Evolutionary conservation across 352 stramenopile genomes (phyloP).

Genomic region (Pythium dissimile): DNA sequence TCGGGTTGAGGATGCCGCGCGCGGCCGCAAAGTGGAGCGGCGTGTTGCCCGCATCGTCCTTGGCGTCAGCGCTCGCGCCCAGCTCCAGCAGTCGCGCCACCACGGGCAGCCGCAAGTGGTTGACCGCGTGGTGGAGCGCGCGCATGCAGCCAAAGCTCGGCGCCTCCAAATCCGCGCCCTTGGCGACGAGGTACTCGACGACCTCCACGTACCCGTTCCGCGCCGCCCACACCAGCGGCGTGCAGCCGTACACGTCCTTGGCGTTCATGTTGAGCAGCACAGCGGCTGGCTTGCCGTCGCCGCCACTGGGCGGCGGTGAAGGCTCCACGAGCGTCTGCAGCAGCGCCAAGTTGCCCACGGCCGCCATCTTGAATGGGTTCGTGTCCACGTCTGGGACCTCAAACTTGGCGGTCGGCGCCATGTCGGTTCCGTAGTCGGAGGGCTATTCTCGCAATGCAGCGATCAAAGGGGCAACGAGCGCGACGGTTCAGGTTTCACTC

Average conservation of each 20-base stretch:
- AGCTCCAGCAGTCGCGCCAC: slow-evolving; percentile 71
- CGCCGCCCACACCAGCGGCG: slow-evolving; percentile 72
- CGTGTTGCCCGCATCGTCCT: slow-evolving; percentile 85
- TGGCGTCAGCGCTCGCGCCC: slow-evolving; percentile 66
- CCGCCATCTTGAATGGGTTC: slow-evolving; percentile 85
- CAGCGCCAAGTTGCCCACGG: slow-evolving; percentile 70
- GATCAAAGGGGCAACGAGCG: too few species aligned
- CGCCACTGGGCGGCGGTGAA: slow-evolving; percentile 12
- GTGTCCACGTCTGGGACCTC: slow-evolving; percentile 77
- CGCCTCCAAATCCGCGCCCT: slow-evolving; percentile 68
- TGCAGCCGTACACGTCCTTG: slow-evolving; percentile 82
- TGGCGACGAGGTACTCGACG: slow-evolving; percentile 62
- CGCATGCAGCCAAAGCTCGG: slow-evolving; percentile 77
- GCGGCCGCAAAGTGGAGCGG: slow-evolving; percentile 79
- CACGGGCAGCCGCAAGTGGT: slow-evolving; percentile 63
- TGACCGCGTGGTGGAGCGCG: slow-evolving; percentile 82
- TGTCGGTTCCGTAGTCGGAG: background rate
- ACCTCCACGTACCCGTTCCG: slow-evolving; percentile 85
- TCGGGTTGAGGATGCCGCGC: slow-evolving; percentile 83
- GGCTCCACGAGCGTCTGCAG: slow-evolving; percentile 69
- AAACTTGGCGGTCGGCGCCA: slow-evolving; percentile 43
- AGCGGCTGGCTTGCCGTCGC: slow-evolving; percentile 32
- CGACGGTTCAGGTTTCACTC: background rate
- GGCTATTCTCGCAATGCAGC: too few species aligned
- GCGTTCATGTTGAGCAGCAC: slow-evolving; percentile 73